These are phyloP conservation scores for Cytospora piceae DNA, from an alignment of 2,329 filamentous ascomycete species.

Conservation along the genomic window DNA sequence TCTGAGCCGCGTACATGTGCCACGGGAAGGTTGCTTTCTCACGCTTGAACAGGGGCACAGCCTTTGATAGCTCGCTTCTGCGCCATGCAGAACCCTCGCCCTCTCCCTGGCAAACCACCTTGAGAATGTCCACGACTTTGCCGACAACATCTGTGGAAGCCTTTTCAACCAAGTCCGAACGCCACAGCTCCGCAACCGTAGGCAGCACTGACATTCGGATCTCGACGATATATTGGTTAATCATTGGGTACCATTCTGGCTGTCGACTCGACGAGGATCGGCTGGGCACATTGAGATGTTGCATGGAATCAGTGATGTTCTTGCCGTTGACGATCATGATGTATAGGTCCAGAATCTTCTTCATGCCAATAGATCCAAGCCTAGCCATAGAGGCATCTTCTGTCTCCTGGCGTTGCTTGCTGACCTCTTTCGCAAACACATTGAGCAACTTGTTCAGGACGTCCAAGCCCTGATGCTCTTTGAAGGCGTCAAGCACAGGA, in stretches of 20 bases:
- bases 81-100: conserved; percentile 69
- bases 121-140: conserved; percentile 81
- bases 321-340: conserved; percentile 76
- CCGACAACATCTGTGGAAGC: conserved; percentile 76
- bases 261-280: conserved; percentile 46
- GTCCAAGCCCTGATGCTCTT: conserved; percentile 75
- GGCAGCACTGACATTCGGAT: conserved; percentile 80
- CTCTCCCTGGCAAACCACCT: conserved; percentile 76
- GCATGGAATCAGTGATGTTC: conserved; percentile 75
- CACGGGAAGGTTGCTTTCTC: conserved; percentile 52
- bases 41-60: conserved; percentile 48
- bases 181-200: conserved; percentile 78
- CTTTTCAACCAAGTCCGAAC: conserved; percentile 81
- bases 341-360: conserved; percentile 85
- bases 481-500: conserved; percentile 84
- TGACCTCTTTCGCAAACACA: conserved; percentile 65
- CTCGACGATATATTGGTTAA: conserved; percentile 83
- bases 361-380: conserved; percentile 64
- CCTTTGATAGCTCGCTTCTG: conserved; percentile 56
- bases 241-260: conserved; percentile 46
- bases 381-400: conserved; percentile 52
- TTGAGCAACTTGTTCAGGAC: conserved; percentile 73
- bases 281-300: conserved; percentile 51
- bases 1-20: conserved; percentile 42
- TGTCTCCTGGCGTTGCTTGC: conserved; percentile 42